Conservation (phyloP, 208 protist genomes). For the Leishmania tarentolae region DNA sequence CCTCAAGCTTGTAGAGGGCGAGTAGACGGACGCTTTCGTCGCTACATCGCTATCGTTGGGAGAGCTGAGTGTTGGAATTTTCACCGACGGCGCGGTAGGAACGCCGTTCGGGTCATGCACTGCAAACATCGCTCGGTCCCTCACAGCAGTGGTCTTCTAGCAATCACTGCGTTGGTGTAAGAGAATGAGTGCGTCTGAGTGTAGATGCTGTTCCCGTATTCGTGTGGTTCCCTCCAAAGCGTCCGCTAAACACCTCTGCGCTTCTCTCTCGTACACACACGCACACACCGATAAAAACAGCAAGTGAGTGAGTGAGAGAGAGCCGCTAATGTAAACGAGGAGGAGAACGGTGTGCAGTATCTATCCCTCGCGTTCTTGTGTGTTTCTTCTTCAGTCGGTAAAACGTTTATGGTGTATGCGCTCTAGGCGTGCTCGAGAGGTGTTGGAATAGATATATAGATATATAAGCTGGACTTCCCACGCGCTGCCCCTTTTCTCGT, state of each 20-base stretch:
- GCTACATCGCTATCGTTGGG: not conserved
- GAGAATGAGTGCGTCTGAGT: not conserved
- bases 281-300: not conserved
- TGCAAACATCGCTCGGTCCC: constrained; percentile 24
- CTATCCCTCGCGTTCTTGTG: not conserved
- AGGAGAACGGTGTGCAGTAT: not conserved
- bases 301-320: not conserved
- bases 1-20: constrained; percentile 15
- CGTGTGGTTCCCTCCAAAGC: not conserved
- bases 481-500: not conserved
- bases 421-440: not conserved
- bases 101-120: constrained; percentile 25
- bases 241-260: not conserved
- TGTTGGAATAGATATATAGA: not conserved
- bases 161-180: constrained; percentile 1
- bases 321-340: not conserved
- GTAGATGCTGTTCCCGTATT: not conserved
- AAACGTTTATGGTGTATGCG: not conserved
- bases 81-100: constrained; percentile 26
- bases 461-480: not conserved
- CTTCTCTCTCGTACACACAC: not conserved
- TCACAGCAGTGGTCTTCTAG: not conserved
- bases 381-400: not conserved
- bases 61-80: constrained; percentile 32
- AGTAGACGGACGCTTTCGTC: constrained; percentile 9